phyloP scores from a whole-genome alignment of 2,329 filamentous ascomycete genomes.

The Coniosporium tulheliwenetii region DNA sequence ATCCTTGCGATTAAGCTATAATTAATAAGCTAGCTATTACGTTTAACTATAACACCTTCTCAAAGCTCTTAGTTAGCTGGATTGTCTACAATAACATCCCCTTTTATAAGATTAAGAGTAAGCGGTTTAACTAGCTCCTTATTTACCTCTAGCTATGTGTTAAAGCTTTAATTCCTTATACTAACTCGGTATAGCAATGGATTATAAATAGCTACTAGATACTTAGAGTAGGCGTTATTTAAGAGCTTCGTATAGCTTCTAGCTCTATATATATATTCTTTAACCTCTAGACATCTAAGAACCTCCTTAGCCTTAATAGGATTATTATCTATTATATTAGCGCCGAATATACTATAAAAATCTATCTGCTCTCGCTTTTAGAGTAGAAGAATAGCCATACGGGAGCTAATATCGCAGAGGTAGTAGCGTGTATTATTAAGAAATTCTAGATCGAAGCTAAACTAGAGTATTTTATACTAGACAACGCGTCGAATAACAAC shows the following conservation, averaged over 20 bases:
- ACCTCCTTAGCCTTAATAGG: slow-evolving; percentile 3
- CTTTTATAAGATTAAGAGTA: background rate
- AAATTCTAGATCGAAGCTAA: too few relatives aligned
- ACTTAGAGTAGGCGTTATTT: background rate
- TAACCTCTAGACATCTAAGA: slow-evolving; percentile 8
- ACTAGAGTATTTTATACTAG: slow-evolving; percentile 6
- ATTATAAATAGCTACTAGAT: background rate
- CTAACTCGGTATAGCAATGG: background rate
- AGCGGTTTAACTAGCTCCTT: background rate
- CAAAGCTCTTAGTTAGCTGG: background rate
- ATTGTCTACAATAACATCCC: background rate
- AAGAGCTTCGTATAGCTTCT: background rate
- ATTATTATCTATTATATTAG: too few relatives aligned
- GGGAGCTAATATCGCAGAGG: slow-evolving; percentile 2
- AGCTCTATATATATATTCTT: slow-evolving; percentile 4
- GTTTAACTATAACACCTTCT: background rate
- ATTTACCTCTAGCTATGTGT: background rate
- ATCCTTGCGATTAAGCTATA: too few relatives aligned
- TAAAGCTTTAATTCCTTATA: background rate
- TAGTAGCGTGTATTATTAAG: too few relatives aligned
- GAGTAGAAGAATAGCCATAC: slow-evolving; percentile 3
- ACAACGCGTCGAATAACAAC: slow-evolving; percentile 4
- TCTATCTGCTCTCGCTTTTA: slow-evolving; percentile 4
- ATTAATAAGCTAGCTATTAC: too few relatives aligned
- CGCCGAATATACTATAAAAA: slow-evolving; percentile 1